Evolutionary conservation across 768 basidiomycete genomes (phyloP).

Genomic region (Suillus spraguei): DNA sequence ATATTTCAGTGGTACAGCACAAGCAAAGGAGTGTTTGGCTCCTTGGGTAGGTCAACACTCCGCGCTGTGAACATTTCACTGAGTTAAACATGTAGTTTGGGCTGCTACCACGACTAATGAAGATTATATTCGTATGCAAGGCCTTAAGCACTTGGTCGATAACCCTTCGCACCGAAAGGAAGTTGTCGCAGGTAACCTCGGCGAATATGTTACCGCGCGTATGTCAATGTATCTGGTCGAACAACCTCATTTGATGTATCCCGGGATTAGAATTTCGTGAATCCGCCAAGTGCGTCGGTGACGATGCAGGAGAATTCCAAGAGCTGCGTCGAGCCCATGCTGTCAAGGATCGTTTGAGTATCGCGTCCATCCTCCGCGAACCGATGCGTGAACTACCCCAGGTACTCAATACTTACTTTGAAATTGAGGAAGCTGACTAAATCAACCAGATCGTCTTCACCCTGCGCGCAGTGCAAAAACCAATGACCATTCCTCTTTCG

Average conservation of each 20-base stretch:
- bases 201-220: constrained; percentile 56
- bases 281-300: constrained; percentile 34
- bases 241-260: constrained; percentile 4
- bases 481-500: constrained; percentile 62
- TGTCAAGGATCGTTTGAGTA: constrained; percentile 27
- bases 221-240: constrained; percentile 21
- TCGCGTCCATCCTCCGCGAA: constrained; percentile 50
- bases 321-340: constrained; percentile 37
- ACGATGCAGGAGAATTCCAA: constrained; percentile 40
- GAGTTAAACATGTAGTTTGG: constrained; percentile 49
- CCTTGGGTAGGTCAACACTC: constrained; percentile 33
- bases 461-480: constrained; percentile 62
- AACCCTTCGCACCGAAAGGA: constrained; percentile 66
- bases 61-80: not conserved
- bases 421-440: constrained; percentile 13
- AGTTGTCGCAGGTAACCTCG: constrained; percentile 67
- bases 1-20: constrained; percentile 44
- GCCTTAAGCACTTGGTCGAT: constrained; percentile 59
- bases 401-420: constrained; percentile 26
- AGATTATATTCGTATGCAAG: constrained; percentile 65
- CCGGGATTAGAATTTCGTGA: constrained; percentile 33
- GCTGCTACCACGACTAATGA: constrained; percentile 68
- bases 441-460: constrained; percentile 57
- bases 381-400: constrained; percentile 62
- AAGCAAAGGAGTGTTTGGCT: constrained; percentile 19